phyloP scores from a whole-genome alignment of 2,329 filamentous ascomycete genomes.

The Paracoccidioides lutzii region DNA sequence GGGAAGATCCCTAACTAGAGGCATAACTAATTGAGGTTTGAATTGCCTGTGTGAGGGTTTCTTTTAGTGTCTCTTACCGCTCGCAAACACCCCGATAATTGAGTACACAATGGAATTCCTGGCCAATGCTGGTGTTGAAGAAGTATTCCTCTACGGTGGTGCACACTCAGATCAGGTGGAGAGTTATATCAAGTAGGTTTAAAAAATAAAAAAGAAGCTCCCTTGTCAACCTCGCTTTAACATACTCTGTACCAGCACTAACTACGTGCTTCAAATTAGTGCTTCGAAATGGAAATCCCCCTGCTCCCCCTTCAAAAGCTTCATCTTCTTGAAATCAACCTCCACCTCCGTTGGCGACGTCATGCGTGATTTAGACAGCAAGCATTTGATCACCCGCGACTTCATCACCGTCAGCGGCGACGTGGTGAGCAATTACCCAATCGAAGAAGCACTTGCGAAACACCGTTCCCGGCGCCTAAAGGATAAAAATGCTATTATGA shows the following conservation, averaged over 20 bases:
- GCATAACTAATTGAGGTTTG: slow-evolving; percentile 3
- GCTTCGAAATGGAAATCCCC: slow-evolving; percentile 60
- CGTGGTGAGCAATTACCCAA: slow-evolving; percentile 73
- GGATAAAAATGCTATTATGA: slow-evolving; percentile 96
- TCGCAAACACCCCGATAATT: slow-evolving; percentile 88
- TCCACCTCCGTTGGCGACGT: slow-evolving; percentile 85
- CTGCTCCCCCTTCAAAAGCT: slow-evolving; percentile 65
- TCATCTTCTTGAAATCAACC: slow-evolving; percentile 78
- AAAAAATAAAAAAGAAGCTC: background rate
- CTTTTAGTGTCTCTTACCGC: slow-evolving; percentile 69
- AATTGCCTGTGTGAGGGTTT: background rate
- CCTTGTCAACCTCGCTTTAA: background rate
- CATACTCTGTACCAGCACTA: background rate
- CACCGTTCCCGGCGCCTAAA: slow-evolving; percentile 69
- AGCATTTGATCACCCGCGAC: slow-evolving; percentile 73
- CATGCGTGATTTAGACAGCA: slow-evolving; percentile 81
- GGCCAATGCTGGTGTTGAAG: slow-evolving; percentile 85
- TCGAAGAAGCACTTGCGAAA: slow-evolving; percentile 64
- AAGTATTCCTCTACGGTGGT: slow-evolving; percentile 85
- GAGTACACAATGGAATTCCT: slow-evolving; percentile 97
- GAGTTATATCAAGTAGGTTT: slow-evolving; percentile 56
- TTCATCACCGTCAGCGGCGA: slow-evolving; percentile 91
- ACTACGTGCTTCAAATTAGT: slow-evolving; percentile 19
- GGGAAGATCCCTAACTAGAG: background rate
- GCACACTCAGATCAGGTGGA: slow-evolving; percentile 80